Conservation (phyloP, 1,284 basidiomycete species). For the Coniophora puteana region DNA sequence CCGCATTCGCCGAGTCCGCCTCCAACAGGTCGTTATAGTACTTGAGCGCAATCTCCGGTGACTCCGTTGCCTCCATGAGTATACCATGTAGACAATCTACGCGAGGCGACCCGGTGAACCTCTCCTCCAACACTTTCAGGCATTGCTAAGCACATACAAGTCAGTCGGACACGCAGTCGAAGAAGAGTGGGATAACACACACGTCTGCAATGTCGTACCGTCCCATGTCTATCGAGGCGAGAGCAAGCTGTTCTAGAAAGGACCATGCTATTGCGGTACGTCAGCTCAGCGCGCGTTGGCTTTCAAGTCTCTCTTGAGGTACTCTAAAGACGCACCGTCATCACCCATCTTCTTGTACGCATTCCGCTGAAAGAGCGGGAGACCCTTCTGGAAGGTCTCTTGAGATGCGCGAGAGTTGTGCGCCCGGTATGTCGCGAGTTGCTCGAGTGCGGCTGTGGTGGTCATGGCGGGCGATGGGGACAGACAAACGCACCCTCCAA, state of each 20-base stretch:
- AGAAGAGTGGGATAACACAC: slow-evolving; percentile 26
- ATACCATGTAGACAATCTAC: slow-evolving; percentile 85
- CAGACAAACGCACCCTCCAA: neutral
- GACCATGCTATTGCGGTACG: slow-evolving; percentile 62
- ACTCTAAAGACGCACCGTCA: slow-evolving; percentile 40
- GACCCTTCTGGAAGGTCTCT: slow-evolving; percentile 64
- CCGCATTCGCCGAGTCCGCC: slow-evolving; percentile 73
- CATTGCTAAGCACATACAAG: slow-evolving; percentile 54
- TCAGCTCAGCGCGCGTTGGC: slow-evolving; percentile 8
- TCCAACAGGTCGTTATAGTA: slow-evolving; percentile 71
- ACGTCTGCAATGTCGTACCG: slow-evolving; percentile 82
- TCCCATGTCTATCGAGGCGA: slow-evolving; percentile 85
- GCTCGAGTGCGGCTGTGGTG: slow-evolving; percentile 54
- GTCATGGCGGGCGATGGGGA: slow-evolving; percentile 29
- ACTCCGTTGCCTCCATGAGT: slow-evolving; percentile 75
- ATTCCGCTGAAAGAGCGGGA: slow-evolving; percentile 52
- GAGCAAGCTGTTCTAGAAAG: slow-evolving; percentile 83
- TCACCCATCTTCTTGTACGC: slow-evolving; percentile 50
- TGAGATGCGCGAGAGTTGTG: slow-evolving; percentile 68
- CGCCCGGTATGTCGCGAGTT: slow-evolving; percentile 67
- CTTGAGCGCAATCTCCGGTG: slow-evolving; percentile 56
- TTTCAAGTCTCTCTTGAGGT: neutral
- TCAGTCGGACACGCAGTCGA: slow-evolving; percentile 11
- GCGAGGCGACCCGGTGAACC: slow-evolving; percentile 82
- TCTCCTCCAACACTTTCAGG: slow-evolving; percentile 59